Base-by-base conservation (phyloP, 2,329 filamentous ascomycete species). In the Tolypocladium paradoxum region DNA sequence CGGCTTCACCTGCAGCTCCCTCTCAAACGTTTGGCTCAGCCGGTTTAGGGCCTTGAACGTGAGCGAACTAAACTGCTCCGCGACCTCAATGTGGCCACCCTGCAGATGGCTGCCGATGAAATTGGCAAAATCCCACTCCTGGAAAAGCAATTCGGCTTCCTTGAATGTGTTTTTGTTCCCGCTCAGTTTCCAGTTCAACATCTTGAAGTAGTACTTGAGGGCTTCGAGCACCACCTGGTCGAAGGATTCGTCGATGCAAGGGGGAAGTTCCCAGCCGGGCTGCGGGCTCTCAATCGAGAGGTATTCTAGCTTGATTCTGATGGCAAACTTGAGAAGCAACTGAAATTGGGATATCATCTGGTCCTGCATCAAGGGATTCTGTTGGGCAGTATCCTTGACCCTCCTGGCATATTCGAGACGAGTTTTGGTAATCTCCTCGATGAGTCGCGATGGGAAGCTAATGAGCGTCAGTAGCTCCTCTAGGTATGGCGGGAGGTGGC, bases 101-200 rank as follows among this genome's bases (percentile, higher is more conserved):
- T 95, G 85, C n/a, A 99, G 79, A 66, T 93, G 87, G 49, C 88
- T 83, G 29, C 92, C 93, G 53, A 99, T 89, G 62, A 91, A 85
- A 64, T 97, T 97, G 51, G 88, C 95, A 64, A 97, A 97, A 54
- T 90, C 90, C 93, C 93, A 99, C 70, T 99, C 93, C 63, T 96
- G 90, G 66, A 96, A 95, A 48, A 99, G 74, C 58, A 99, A 87
- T 74, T 99, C 93, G 7, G 93, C 93, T 69, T 99, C 93, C 66
- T 97, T 97, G 79, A 99, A 99, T 0, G 91, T 96, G 71, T 97
- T 99, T 69, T 96, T 97, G 75, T 97, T 97, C 53, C 90, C 89
- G 61, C 88, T 91, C 51, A 99, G 76, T 69, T 97, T 97, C 90
- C 91, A 97, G 66, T 97, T 96, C 46, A 99, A 76, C 81, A 99